A percentile compares a stretch with the other conserved stretches of the same genome.
Conservation (phyloP, 352 stramenopile genomes). For the Pythium phragmitis region DNA sequence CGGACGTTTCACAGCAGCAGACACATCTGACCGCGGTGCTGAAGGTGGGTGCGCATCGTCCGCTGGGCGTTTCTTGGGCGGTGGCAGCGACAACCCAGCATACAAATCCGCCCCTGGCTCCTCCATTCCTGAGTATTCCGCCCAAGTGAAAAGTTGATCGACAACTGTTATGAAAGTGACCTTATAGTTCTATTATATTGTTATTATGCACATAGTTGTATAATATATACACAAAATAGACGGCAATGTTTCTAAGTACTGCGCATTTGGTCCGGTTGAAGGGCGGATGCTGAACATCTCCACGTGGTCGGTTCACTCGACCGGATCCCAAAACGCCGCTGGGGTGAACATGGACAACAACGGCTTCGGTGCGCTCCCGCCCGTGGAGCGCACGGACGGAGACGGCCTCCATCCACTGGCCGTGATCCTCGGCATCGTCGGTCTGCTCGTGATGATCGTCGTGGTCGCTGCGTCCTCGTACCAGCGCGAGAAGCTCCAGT, state of each 20-base stretch:
- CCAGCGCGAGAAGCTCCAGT: constrained; percentile 74
- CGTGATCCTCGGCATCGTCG: constrained; percentile 57
- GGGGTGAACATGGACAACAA: not conserved
- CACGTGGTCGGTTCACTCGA: constrained; percentile 13
- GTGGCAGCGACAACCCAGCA: constrained; percentile 44
- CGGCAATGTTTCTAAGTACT: not conserved
- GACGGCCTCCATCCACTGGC: constrained; percentile 60
- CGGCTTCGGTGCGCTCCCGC: constrained; percentile 9
- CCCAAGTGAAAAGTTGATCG: not conserved
- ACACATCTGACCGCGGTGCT: not conserved
- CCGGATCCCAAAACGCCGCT: not conserved
- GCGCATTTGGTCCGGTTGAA: constrained; percentile 5
- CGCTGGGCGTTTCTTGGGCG: constrained; percentile 41
- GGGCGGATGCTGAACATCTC: constrained; percentile 14
- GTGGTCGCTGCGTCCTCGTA: constrained; percentile 72
- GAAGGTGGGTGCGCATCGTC: not conserved
- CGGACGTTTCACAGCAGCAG: not conserved
- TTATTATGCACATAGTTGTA: not conserved
- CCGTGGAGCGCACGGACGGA: constrained; percentile 2
- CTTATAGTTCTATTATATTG: not conserved
- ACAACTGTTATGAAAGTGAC: no score
- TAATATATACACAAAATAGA: not conserved
- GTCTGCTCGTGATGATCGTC: constrained; percentile 60
- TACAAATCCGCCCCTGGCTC: constrained; percentile 45
- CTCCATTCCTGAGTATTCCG: constrained; percentile 1